Evolutionary conservation across 108 stramenopile species (phyloP).

Genomic region (Cyclotella cryptica): DNA sequence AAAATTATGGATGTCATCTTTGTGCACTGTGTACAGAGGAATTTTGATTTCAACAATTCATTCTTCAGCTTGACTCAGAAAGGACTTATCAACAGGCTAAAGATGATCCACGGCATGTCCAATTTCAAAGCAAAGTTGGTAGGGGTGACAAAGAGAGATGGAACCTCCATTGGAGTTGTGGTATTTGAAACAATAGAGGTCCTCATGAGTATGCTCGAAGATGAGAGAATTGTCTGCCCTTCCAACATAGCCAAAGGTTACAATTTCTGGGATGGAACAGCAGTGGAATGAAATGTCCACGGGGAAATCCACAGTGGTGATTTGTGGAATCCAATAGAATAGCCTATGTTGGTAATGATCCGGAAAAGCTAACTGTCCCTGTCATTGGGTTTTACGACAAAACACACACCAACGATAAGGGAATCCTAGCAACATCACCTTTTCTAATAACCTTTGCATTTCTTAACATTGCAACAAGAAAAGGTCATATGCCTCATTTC

Average conservation of each 20-base stretch:
- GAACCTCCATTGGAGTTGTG: neutral
- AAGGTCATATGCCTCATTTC: neutral
- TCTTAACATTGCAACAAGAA: neutral
- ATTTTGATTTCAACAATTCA: too few relatives aligned
- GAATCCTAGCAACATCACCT: neutral
- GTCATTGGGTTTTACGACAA: neutral
- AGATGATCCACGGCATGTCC: neutral
- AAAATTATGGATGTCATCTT: conserved; percentile 5
- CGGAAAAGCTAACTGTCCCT: neutral
- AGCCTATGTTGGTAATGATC: neutral
- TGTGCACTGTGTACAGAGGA: too few relatives aligned
- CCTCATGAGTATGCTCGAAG: neutral
- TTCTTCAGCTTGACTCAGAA: too few relatives aligned
- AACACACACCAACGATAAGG: neutral
- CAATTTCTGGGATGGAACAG: neutral
- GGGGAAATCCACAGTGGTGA: conserved; percentile 8
- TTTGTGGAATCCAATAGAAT: neutral
- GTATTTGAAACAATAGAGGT: neutral
- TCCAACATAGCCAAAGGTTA: neutral
- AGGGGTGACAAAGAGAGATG: neutral
- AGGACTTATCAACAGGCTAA: neutral
- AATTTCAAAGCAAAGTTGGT: neutral
- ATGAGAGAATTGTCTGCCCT: neutral
- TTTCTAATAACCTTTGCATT: neutral
- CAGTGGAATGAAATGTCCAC: neutral